These are phyloP conservation scores for Gracilaria caudata DNA, from an alignment of 23 red algal species.

Conservation along the genomic window DNA sequence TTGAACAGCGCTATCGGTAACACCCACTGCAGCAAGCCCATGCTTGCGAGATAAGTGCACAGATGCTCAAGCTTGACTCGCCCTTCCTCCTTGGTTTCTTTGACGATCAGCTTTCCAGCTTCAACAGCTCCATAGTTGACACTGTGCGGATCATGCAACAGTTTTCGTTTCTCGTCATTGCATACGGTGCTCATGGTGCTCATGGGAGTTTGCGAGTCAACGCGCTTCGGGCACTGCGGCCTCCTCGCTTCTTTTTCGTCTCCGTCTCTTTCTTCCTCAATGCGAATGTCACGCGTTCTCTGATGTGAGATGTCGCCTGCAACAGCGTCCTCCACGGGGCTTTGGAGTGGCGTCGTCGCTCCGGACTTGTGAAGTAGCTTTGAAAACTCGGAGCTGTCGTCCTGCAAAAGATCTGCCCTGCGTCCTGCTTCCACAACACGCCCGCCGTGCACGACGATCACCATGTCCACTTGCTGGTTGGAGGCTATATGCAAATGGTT, in stretches of 20 bases:
- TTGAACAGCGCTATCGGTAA: constrained; percentile 28
- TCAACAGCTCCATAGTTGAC: constrained; percentile 35
- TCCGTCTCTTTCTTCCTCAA: not conserved
- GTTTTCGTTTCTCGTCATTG: not conserved
- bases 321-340: not conserved
- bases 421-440: constrained; percentile 49
- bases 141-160: not conserved
- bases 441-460: constrained; percentile 57
- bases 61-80: constrained; percentile 19
- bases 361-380: constrained; percentile 31
- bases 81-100: constrained; percentile 43
- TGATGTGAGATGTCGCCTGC: not conserved
- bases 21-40: constrained; percentile 45
- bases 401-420: constrained; percentile 17
- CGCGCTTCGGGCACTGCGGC: too few relatives aligned
- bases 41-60: constrained; percentile 1
- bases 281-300: not conserved
- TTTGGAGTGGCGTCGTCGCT: not conserved
- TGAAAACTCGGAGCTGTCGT: constrained; percentile 52
- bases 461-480: constrained; percentile 51
- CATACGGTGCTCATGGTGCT: not conserved
- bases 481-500: constrained; percentile 79
- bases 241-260: too few relatives aligned
- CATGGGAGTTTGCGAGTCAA: too few relatives aligned
- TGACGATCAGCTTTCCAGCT: constrained; percentile 17